A percentile compares a stretch with the other conserved stretches of the same genome.
Evolutionary conservation across 495 filamentous ascomycete species (phyloP).

Genomic region (Neurospora sp.): DNA sequence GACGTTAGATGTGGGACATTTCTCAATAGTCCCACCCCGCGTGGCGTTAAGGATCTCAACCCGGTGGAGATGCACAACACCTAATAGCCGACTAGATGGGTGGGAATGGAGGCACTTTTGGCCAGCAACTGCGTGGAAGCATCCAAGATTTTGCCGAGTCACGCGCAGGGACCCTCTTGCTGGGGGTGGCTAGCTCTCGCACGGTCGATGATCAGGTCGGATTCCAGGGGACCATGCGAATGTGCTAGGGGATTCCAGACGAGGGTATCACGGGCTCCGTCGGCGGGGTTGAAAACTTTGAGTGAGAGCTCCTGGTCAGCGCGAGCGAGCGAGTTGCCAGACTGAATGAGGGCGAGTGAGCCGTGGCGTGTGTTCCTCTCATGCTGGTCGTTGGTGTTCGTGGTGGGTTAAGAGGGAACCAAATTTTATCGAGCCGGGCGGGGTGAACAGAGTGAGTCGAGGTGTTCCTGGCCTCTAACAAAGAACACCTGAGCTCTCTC

Average conservation of each 20-base stretch:
- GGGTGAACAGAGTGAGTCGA: not conserved
- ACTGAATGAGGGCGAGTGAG: not conserved
- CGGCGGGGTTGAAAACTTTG: not conserved
- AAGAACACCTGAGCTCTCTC: not conserved
- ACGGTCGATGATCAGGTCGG: not conserved
- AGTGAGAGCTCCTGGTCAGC: not conserved
- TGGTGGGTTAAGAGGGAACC: not conserved
- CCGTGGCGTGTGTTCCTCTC: not conserved
- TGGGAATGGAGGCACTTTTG: not conserved
- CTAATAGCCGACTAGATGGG: not conserved
- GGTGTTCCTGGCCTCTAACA: not conserved
- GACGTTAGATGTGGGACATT: constrained; percentile 3
- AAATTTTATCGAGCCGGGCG: not conserved
- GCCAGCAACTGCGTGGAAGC: not conserved
- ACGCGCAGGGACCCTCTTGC: not conserved
- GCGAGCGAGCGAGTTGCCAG: not conserved
- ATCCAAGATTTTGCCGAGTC: not conserved
- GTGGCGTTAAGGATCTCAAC: not conserved
- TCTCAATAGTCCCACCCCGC: not conserved
- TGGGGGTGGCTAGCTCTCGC: not conserved
- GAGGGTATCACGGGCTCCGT: not conserved
- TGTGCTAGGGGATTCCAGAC: not conserved
- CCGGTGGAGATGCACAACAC: not conserved
- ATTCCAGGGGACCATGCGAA: not conserved
- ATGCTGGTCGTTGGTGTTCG: not conserved